Conservation (phyloP, 805 yeast species). For the Yamadazyma endophytica region DNA sequence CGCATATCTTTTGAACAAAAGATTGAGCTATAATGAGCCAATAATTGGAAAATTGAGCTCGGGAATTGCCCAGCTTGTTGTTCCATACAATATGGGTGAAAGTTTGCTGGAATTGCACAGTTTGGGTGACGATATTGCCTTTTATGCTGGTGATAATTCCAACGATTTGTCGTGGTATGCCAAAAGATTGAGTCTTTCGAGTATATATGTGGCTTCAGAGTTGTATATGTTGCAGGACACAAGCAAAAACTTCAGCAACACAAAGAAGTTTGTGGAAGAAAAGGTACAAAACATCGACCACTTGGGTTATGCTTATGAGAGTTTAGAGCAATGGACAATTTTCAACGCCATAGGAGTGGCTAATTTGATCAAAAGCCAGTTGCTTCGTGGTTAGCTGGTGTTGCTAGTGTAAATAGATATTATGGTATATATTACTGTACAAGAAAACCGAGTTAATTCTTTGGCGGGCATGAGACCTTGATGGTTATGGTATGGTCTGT, state of each 20-base stretch:
- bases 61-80: constrained; percentile 57
- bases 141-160: constrained; percentile 71
- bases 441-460: no score
- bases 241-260: constrained; percentile 50
- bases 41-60: constrained; percentile 38
- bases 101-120: constrained; percentile 68
- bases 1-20: constrained; percentile 40
- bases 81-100: constrained; percentile 56
- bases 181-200: constrained; percentile 68
- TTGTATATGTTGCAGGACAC: constrained; percentile 75
- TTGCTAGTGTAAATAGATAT: not conserved
- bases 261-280: constrained; percentile 60
- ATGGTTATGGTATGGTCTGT: no score
- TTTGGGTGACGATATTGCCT: constrained; percentile 80
- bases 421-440: constrained; percentile 1
- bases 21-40: constrained; percentile 52
- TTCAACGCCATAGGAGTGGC: constrained; percentile 62
- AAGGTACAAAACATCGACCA: constrained; percentile 51
- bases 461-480: no score
- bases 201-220: constrained; percentile 72
- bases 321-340: constrained; percentile 70
- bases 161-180: constrained; percentile 91
- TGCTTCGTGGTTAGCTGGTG: constrained; percentile 49
- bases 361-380: constrained; percentile 69
- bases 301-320: constrained; percentile 58